phyloP scores from a whole-genome alignment of 495 filamentous ascomycete species.

The Acidiella bohemica region DNA sequence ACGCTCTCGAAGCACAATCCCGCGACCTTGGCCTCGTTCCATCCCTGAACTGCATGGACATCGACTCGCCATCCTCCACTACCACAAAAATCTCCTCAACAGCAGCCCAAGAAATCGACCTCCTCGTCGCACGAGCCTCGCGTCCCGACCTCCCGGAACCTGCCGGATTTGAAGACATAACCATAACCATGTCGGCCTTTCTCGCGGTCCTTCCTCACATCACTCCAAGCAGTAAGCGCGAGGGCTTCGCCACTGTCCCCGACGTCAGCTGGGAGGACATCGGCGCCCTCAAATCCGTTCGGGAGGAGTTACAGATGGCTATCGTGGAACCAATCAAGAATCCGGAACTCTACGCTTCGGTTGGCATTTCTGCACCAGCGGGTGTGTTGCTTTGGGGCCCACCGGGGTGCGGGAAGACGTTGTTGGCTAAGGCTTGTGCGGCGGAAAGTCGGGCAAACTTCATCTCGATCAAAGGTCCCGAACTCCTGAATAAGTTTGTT shows the following conservation, averaged over 20 bases:
- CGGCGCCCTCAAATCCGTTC: slow-evolving; percentile 65
- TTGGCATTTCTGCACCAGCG: slow-evolving; percentile 78
- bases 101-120: neutral
- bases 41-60: no score
- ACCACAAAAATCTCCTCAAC: no score
- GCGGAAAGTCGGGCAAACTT: slow-evolving; percentile 94
- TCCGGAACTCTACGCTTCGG: slow-evolving; percentile 62
- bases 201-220: slow-evolving; percentile 66
- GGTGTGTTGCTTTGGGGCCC: slow-evolving; percentile 95
- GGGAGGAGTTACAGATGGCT: slow-evolving; percentile 69
- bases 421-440: slow-evolving; percentile 90
- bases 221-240: slow-evolving; percentile 83
- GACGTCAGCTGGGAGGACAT: slow-evolving; percentile 92
- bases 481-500: slow-evolving; percentile 88
- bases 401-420: slow-evolving; percentile 91
- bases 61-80: slow-evolving; percentile 18
- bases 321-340: slow-evolving; percentile 87
- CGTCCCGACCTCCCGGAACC: slow-evolving; percentile 18
- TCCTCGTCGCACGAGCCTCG: slow-evolving; percentile 2
- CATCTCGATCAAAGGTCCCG: slow-evolving; percentile 93
- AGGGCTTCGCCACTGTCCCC: slow-evolving; percentile 95
- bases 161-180: slow-evolving; percentile 20
- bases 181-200: slow-evolving; percentile 53
- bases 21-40: slow-evolving; percentile 15
- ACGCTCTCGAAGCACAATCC: slow-evolving; percentile 26